Conservation (phyloP, 805 yeast genomes). For the Nematodospora valgi region DNA sequence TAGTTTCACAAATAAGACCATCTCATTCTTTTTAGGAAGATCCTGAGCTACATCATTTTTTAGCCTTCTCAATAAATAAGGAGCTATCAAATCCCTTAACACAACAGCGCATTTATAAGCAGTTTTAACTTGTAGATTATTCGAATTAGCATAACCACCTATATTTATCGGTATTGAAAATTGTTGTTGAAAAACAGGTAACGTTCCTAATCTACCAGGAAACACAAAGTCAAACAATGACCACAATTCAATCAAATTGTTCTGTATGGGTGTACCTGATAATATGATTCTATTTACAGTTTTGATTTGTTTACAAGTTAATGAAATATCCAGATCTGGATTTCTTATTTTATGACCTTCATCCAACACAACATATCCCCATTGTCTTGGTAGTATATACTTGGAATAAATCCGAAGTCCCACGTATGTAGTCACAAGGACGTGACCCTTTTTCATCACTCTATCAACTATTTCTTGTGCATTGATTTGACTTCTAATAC, state of each 20-base stretch:
- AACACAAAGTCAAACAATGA: constrained; percentile 90
- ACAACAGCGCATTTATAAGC: constrained; percentile 96
- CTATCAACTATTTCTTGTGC: constrained; percentile 52
- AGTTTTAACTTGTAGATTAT: constrained; percentile 92
- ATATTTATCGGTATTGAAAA: constrained; percentile 89
- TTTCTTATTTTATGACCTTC: constrained; percentile 97
- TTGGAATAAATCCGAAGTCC: constrained; percentile 72
- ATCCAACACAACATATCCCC: constrained; percentile 91
- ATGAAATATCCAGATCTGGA: constrained; percentile 85
- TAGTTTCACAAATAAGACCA: constrained; percentile 86
- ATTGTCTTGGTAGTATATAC: constrained; percentile 57
- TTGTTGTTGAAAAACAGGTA: constrained; percentile 91
- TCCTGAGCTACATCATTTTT: constrained; percentile 95
- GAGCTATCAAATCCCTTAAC: constrained; percentile 81
- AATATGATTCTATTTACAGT: constrained; percentile 84
- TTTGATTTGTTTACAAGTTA: constrained; percentile 77
- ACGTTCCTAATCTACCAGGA: constrained; percentile 91
- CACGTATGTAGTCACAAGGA: constrained; percentile 86
- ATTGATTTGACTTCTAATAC: constrained; percentile 31
- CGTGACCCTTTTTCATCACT: constrained; percentile 69
- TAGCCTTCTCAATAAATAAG: constrained; percentile 81
- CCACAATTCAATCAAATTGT: constrained; percentile 90
- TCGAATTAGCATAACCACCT: constrained; percentile 98
- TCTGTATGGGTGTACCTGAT: constrained; percentile 96
- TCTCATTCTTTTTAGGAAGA: constrained; percentile 87